Conservation (phyloP, 176 grass and related monocot genomes). For the Microstegium vimineum region DNA sequence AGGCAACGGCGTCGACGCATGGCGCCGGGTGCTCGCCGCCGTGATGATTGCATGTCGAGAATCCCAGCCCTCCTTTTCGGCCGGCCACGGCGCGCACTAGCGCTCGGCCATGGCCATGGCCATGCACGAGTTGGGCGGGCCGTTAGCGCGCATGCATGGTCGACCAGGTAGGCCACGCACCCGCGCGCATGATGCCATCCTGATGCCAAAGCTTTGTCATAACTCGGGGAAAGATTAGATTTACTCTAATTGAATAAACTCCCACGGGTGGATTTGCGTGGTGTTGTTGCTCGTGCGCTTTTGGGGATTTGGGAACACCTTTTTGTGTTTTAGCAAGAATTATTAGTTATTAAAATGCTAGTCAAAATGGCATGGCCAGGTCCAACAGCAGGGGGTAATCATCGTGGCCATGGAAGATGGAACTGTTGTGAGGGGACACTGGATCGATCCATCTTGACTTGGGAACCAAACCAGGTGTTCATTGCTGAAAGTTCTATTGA, state of each 20-base stretch:
- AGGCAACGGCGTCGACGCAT: slow-evolving; percentile 23
- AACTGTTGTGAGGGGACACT: background rate
- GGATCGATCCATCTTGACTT: background rate
- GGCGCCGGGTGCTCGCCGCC: slow-evolving; percentile 32
- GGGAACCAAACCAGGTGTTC: background rate
- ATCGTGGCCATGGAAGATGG: slow-evolving; percentile 12
- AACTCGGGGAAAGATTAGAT: slow-evolving; percentile 6
- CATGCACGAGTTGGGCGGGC: slow-evolving; percentile 37
- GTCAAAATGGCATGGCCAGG: background rate
- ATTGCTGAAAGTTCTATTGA: background rate
- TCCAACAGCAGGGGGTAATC: background rate
- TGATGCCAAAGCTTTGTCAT: slow-evolving; percentile 47
- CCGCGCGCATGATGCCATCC: slow-evolving; percentile 38
- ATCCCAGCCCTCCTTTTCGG: background rate
- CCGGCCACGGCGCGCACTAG: background rate
- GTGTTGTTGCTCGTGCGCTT: background rate
- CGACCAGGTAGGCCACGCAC: slow-evolving; percentile 10
- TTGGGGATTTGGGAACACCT: background rate
- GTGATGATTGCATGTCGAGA: slow-evolving; percentile 37
- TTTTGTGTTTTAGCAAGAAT: background rate
- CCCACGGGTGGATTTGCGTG: background rate
- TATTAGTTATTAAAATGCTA: background rate
- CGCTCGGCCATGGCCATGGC: slow-evolving; percentile 6
- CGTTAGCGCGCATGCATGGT: slow-evolving; percentile 41
- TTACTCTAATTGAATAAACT: background rate